These are phyloP conservation scores for Annona cherimola DNA, from an alignment of 164 flowering plant species.

Conservation along the genomic window DNA sequence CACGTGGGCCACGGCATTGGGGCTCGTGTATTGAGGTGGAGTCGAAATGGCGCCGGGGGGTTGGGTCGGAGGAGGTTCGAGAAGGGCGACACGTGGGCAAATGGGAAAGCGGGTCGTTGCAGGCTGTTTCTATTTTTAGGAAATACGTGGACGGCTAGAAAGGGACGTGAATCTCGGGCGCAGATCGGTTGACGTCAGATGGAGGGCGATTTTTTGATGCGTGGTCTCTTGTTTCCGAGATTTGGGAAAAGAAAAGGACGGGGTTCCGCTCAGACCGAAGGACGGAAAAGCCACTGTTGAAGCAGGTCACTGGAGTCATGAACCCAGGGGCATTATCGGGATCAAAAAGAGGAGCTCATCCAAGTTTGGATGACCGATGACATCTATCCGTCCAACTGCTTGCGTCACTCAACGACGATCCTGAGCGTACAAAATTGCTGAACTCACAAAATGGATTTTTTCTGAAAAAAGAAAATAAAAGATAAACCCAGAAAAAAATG, in stretches of 20 bases:
- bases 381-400: no score
- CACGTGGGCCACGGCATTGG: constrained; percentile 18
- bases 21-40: background rate
- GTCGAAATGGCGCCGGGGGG: constrained; percentile 11
- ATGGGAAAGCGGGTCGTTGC: background rate
- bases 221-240: constrained; percentile 17
- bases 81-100: constrained; percentile 30
- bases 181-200: constrained; percentile 19
- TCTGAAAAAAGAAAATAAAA: no score
- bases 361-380: no score
- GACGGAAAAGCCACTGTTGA: no score
- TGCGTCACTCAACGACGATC: no score
- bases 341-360: no score
- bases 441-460: no score
- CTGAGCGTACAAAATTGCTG: no score
- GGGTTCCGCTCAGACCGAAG: background rate
- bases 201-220: background rate
- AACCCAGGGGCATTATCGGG: no score
- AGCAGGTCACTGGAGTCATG: no score
- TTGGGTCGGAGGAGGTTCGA: constrained; percentile 21
- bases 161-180: constrained; percentile 13
- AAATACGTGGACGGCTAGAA: constrained; percentile 28
- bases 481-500: no score
- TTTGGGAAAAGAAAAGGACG: constrained; percentile 11
- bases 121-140: constrained; percentile 12